Conservation (phyloP, 306 rosid species). For the Vicia sativa region DNA sequence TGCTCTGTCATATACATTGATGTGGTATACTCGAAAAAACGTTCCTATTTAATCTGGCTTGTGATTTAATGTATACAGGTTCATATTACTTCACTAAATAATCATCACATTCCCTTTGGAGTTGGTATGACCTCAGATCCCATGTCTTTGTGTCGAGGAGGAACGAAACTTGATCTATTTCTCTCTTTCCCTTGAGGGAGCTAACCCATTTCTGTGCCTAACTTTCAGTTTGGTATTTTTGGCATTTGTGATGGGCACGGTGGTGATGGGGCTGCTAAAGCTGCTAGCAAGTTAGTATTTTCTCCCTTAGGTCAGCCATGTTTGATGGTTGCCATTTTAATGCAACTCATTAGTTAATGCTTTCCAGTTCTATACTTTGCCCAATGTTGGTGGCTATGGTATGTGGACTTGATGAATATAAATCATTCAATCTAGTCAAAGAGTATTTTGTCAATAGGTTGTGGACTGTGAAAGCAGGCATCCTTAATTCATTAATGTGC, state of each 20-base stretch:
- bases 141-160: slow-evolving; percentile 96
- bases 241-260: slow-evolving; percentile 96
- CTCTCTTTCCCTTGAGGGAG: slow-evolving; percentile 34
- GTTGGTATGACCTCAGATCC: slow-evolving; percentile 96
- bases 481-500: slow-evolving; percentile 13
- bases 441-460: not conserved
- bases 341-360: slow-evolving; percentile 14
- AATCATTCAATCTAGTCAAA: slow-evolving; percentile 5
- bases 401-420: slow-evolving; percentile 7
- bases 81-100: slow-evolving; percentile 62
- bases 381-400: slow-evolving; percentile 14
- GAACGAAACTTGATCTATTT: slow-evolving; percentile 55
- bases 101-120: slow-evolving; percentile 71
- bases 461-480: slow-evolving; percentile 19
- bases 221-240: slow-evolving; percentile 89
- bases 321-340: slow-evolving; percentile 29
- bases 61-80: slow-evolving; percentile 61
- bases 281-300: slow-evolving; percentile 91
- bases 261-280: slow-evolving; percentile 86
- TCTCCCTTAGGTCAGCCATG: slow-evolving; percentile 41
- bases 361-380: slow-evolving; percentile 9
- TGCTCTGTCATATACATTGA: slow-evolving; percentile 20
- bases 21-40: slow-evolving; percentile 22
- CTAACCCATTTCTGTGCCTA: slow-evolving; percentile 45
- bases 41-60: slow-evolving; percentile 1